These are phyloP conservation scores for Elsinoe perseae DNA, from an alignment of 2,329 filamentous ascomycete genomes.

Conservation along the genomic window DNA sequence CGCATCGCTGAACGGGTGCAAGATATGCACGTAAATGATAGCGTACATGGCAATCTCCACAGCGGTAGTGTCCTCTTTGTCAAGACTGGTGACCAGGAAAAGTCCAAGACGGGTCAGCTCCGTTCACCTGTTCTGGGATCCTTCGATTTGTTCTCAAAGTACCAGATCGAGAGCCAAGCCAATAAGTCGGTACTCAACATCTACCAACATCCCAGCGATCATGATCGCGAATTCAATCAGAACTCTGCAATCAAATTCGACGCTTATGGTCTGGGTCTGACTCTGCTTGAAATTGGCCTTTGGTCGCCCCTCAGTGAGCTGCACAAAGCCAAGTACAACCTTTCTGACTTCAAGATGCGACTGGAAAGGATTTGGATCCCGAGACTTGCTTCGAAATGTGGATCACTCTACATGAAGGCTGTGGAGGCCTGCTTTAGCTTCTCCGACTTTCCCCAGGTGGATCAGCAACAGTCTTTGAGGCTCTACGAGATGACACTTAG, in stretches of 20 bases:
- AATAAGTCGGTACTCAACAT: conserved; percentile 25
- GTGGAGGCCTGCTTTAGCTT: conserved; percentile 64
- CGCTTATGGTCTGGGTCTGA: conserved; percentile 64
- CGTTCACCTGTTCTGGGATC: conserved; percentile 63
- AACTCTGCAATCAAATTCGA: conserved; percentile 49
- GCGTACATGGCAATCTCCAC: conserved; percentile 63
- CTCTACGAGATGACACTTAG: conserved; percentile 27
- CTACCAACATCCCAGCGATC: conserved; percentile 27
- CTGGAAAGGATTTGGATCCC: conserved; percentile 58
- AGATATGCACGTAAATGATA: conserved; percentile 60
- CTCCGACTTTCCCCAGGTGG: conserved; percentile 43
- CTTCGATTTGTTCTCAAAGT: conserved; percentile 63
- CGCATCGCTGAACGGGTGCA: conserved; percentile 67
- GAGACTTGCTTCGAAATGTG: conserved; percentile 59
- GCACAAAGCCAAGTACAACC: conserved; percentile 52
- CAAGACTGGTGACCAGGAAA: conserved; percentile 36
- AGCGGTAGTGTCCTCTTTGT: conserved; percentile 63
- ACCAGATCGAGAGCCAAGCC: conserved; percentile 51
- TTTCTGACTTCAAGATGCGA: conserved; percentile 54
- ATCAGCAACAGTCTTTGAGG: conserved; percentile 21
- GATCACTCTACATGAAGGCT: conserved; percentile 66
- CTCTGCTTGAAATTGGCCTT: conserved; percentile 66
- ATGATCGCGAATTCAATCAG: conserved; percentile 35
- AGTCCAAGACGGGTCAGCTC: conserved; percentile 45
- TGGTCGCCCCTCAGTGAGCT: conserved; percentile 60